Base-by-base conservation (phyloP, 2,329 filamentous ascomycete genomes). In the Aspergillus bombycis region DNA sequence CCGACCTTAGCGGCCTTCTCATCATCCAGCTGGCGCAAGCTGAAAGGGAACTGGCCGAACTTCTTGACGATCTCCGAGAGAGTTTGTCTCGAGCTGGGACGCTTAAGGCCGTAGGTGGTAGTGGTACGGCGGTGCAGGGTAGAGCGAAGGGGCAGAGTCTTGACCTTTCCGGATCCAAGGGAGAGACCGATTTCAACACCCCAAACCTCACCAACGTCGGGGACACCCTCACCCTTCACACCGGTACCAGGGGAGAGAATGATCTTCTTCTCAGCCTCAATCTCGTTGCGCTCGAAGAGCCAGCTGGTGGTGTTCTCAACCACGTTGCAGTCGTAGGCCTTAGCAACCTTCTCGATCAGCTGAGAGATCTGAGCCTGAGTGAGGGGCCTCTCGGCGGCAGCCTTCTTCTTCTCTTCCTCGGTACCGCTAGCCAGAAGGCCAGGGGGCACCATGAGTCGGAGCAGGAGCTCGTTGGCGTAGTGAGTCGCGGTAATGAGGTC, bases 231-330 rank as follows among this genome's bases (percentile, higher is more conserved):
- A 62, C 94, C 94, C 84, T 93, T 96, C 76, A 91, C 89, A 69
- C 92, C 92, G 74, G 97, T 87, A 38, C 93, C 91, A 28, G 80
- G 80, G 43, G 93, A 87, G 62, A 99, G 84, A 70, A 99, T 95
- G 75, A 99, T 97, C 88, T 97, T 98, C 89, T 97, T 97, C 85
- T 91, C 89, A 74, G 92, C 91, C 84, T 99, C 95, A 68, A 99
- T 98, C 81, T 99, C 95, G 81, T 98, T 97, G 79, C 92, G 91
- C 76, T 93, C 93, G 78, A 99, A 98, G 65, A 93, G 82, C 94
- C 95, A 99, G 75, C 92, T 96, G 50, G 95, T 99, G 67, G 95
- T 99, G 86, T 94, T 96, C 87, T 99, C 95, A 62, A 99, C 93
- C 30, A 98, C 83, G 79, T 90, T 96, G 85, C 91, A 94, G 66